phyloP scores from a whole-genome alignment of 2,329 filamentous ascomycete genomes.

The Myriosclerotinia scirpicola region DNA sequence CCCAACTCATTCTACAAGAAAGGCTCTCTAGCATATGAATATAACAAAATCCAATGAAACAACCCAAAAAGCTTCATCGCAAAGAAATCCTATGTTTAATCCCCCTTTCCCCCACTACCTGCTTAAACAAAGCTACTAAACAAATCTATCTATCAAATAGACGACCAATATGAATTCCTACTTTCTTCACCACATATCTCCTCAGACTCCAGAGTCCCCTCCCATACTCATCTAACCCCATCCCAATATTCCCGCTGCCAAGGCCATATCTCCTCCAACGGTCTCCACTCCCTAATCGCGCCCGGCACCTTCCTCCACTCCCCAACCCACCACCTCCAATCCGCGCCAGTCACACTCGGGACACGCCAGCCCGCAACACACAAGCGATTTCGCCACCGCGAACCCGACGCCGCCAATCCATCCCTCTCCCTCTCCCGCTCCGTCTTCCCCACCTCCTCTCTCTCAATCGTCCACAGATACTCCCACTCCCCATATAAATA shows the following conservation, averaged over 20 bases:
- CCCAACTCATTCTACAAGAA: neutral
- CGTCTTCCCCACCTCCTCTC: neutral
- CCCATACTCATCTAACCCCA: too few species aligned
- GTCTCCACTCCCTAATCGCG: neutral
- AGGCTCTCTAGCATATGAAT: neutral
- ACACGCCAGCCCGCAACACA: neutral
- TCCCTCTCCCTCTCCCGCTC: too few species aligned
- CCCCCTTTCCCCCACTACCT: too few species aligned
- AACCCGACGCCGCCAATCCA: too few species aligned
- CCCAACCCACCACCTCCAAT: constrained; percentile 9
- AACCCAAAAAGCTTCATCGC: neutral
- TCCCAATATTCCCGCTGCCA: neutral
- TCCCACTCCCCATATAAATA: constrained; percentile 1
- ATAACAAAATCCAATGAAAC: neutral
- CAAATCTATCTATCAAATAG: neutral
- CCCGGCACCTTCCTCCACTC: constrained; percentile 16
- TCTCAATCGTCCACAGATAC: neutral
- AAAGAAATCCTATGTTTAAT: neutral
- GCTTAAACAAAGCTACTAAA: too few species aligned
- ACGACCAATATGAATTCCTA: too few species aligned
- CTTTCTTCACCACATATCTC: neutral
- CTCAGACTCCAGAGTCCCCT: neutral
- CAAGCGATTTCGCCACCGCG: too few species aligned
- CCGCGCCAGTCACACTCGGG: neutral
- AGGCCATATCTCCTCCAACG: neutral